Percentiles rank a stretch among this genome's conserved stretches.
These are phyloP conservation scores for Hypoxylon fuscum DNA, from an alignment of 495 filamentous ascomycete species.

Conservation along the genomic window DNA sequence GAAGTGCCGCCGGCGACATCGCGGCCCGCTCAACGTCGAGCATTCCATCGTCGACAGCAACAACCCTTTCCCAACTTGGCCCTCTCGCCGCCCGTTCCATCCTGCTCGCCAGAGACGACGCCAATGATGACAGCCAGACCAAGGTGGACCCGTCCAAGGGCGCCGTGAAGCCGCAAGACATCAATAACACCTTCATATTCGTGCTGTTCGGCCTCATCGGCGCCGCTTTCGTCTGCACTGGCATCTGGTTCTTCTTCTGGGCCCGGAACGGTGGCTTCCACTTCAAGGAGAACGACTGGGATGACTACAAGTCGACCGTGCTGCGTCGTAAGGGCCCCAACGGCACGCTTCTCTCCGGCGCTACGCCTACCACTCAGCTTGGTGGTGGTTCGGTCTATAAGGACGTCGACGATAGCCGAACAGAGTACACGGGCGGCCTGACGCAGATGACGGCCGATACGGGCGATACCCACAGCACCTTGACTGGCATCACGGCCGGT, in stretches of 20 bases:
- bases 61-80: conserved; percentile 41
- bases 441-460: conserved; percentile 55
- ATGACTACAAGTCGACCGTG: conserved; percentile 97
- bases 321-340: conserved; percentile 91
- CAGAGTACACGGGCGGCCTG: conserved; percentile 53
- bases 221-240: conserved; percentile 74
- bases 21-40: conserved; percentile 17
- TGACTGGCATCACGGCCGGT: conserved; percentile 56
- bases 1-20: conserved; percentile 20
- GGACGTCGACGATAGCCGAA: conserved; percentile 67
- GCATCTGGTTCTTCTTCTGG: conserved; percentile 99
- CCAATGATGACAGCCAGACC: conserved; percentile 7
- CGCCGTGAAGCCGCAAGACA: conserved; percentile 67
- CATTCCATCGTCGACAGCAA: conserved; percentile 12
- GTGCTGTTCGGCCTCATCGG: conserved; percentile 87
- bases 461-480: conserved; percentile 38
- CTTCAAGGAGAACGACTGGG: conserved; percentile 88
- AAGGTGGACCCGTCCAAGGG: conserved; percentile 55
- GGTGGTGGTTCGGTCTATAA: conserved; percentile 81
- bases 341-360: conserved; percentile 80
- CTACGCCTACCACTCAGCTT: conserved; percentile 80
- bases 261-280: conserved; percentile 94
- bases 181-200: conserved; percentile 87
- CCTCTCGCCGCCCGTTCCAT: conserved; percentile 52
- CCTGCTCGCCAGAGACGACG: conserved; percentile 49